Conservation (phyloP, 2,329 filamentous ascomycete species). For the Botrytis pseudocinerea region DNA sequence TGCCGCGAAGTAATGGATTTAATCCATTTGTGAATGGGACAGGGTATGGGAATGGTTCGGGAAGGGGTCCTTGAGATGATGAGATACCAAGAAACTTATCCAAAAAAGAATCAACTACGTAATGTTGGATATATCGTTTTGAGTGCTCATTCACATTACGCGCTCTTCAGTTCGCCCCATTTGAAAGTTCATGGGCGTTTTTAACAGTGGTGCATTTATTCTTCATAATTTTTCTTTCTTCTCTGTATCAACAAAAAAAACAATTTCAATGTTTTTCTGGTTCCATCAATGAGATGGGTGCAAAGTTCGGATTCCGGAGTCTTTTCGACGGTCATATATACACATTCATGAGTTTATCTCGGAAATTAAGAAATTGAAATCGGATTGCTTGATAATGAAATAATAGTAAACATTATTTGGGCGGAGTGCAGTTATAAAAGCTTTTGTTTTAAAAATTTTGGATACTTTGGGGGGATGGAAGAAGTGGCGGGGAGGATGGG, state of each 20-base stretch:
- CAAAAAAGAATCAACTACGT: neutral
- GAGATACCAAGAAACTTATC: neutral
- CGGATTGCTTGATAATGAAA: neutral
- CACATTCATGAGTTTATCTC: neutral
- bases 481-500: neutral
- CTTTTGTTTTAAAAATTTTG: neutral
- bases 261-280: neutral
- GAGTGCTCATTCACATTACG: too few relatives aligned
- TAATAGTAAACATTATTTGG: neutral
- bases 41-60: neutral
- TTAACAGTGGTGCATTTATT: neutral
- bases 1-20: neutral
- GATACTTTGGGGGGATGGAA: neutral
- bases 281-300: too few relatives aligned
- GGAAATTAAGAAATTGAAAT: neutral
- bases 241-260: neutral
- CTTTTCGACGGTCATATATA: neutral
- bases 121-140: neutral
- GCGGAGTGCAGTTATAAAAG: neutral
- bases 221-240: neutral
- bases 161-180: neutral
- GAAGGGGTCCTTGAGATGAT: neutral
- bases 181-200: too few relatives aligned
- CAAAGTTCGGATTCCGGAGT: neutral
- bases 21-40: slow-evolving; percentile 10